Percentiles rank a stretch among this genome's conserved stretches.
Conservation (phyloP, 768 basidiomycete genomes). For the Pisolithus tinctorius region DNA sequence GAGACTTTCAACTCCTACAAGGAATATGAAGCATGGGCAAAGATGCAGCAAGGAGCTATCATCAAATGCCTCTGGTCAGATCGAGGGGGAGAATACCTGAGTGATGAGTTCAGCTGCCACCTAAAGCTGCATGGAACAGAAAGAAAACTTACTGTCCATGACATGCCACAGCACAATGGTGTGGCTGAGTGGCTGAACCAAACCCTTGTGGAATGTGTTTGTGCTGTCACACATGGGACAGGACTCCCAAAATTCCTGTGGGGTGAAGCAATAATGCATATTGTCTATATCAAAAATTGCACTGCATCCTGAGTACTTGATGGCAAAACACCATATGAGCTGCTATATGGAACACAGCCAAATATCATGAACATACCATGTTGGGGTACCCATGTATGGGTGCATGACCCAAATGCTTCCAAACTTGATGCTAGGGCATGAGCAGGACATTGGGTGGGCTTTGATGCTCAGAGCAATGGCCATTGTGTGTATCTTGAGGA, state of each 20-base stretch:
- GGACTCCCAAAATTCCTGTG: slow-evolving; percentile 17
- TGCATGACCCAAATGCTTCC: not conserved
- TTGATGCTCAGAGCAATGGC: not conserved
- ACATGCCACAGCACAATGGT: slow-evolving; percentile 23
- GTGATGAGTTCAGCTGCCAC: not conserved
- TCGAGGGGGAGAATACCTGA: slow-evolving; percentile 8
- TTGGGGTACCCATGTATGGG: not conserved
- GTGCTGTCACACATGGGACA: slow-evolving; percentile 16
- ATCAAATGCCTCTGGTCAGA: slow-evolving; percentile 2
- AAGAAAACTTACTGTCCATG: slow-evolving; percentile 3
- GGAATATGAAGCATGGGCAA: slow-evolving; percentile 1
- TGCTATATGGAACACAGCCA: not conserved
- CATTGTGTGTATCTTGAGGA: not conserved
- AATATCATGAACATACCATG: not conserved
- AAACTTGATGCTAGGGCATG: not conserved
- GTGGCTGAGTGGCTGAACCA: slow-evolving; percentile 24
- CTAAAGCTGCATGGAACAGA: slow-evolving; percentile 1
- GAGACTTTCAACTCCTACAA: slow-evolving; percentile 7
- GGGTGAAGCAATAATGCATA: slow-evolving; percentile 6
- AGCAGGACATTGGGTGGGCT: not conserved
- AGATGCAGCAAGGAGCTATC: not conserved
- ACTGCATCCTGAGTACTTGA: not conserved
- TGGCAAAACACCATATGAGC: not conserved
- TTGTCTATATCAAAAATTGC: not conserved
- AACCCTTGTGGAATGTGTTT: slow-evolving; percentile 15